phyloP scores from a whole-genome alignment of 1,284 basidiomycete genomes.

The Erythrobasidium hasegawianum region DNA sequence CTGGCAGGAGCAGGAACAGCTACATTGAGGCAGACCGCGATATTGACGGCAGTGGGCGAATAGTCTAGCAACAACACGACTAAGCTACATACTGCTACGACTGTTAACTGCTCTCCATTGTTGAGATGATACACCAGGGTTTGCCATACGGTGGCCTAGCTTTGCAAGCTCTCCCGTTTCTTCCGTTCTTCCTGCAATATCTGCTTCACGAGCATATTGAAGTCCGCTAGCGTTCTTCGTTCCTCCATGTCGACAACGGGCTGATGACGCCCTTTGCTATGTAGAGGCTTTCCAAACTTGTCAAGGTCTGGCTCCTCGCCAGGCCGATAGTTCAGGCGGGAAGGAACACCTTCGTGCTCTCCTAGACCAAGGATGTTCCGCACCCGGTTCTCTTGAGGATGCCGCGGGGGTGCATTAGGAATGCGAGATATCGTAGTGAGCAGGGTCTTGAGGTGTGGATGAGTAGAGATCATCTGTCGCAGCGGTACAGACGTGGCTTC shows the following conservation, averaged over 20 bases:
- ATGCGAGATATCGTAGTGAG: conserved; percentile 17
- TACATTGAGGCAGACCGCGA: no score
- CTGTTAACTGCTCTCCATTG: background rate
- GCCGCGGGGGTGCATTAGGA: conserved; percentile 27
- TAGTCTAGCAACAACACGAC: no score
- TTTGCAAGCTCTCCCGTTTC: conserved; percentile 6
- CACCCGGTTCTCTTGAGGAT: conserved; percentile 23
- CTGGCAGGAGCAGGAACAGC: background rate
- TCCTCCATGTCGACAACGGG: conserved; percentile 10
- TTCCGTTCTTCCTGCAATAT: conserved; percentile 23
- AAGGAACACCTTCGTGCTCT: conserved; percentile 24
- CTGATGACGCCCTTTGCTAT: background rate
- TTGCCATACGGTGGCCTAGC: background rate
- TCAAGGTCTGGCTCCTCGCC: conserved; percentile 20
- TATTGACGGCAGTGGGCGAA: no score
- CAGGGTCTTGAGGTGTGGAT: conserved; percentile 19
- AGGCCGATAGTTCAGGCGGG: conserved; percentile 22
- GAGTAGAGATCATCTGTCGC: conserved; percentile 21
- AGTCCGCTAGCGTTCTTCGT: conserved; percentile 10
- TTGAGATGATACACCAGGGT: background rate
- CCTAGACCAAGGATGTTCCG: conserved; percentile 29
- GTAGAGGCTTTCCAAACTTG: background rate
- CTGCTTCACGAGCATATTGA: conserved; percentile 25
- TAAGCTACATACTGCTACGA: no score
- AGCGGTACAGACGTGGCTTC: conserved; percentile 27